phyloP scores from a whole-genome alignment of 73 alveolate species.

The Paramecium caudatum region DNA sequence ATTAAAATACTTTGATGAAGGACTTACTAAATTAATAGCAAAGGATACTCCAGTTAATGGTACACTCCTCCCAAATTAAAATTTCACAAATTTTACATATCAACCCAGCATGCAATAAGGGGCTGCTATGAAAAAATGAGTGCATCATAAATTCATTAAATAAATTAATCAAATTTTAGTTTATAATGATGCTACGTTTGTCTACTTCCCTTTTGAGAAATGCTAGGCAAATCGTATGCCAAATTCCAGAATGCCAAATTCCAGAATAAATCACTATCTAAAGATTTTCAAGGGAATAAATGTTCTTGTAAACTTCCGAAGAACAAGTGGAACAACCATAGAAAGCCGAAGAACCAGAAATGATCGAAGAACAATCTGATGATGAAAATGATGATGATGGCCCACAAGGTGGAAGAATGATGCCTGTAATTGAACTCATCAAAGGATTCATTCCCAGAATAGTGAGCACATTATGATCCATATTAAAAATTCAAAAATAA shows the following conservation, averaged over 20 bases:
- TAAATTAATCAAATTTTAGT: slow-evolving; percentile 30
- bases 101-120: slow-evolving; percentile 53
- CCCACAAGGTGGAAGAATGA: slow-evolving; percentile 35
- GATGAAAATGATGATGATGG: slow-evolving; percentile 34
- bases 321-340: no score
- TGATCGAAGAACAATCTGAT: slow-evolving; percentile 36
- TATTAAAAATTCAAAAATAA: slow-evolving; percentile 38
- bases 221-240: not conserved
- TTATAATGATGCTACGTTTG: slow-evolving; percentile 29
- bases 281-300: no score
- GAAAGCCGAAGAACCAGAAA: no score
- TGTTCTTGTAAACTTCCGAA: no score
- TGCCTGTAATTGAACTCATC: slow-evolving; percentile 51
- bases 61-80: slow-evolving; percentile 46
- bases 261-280: no score
- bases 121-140: not conserved
- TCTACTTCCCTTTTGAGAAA: not conserved
- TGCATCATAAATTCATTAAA: slow-evolving; percentile 5
- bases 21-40: slow-evolving; percentile 47
- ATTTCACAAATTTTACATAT: slow-evolving; percentile 54
- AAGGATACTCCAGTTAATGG: slow-evolving; percentile 70
- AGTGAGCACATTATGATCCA: slow-evolving; percentile 23
- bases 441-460: slow-evolving; percentile 52
- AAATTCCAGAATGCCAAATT: not conserved
- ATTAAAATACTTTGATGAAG: slow-evolving; percentile 52